phyloP scores from a whole-genome alignment of 306 rosid species.

The Citrullus amarus region DNA sequence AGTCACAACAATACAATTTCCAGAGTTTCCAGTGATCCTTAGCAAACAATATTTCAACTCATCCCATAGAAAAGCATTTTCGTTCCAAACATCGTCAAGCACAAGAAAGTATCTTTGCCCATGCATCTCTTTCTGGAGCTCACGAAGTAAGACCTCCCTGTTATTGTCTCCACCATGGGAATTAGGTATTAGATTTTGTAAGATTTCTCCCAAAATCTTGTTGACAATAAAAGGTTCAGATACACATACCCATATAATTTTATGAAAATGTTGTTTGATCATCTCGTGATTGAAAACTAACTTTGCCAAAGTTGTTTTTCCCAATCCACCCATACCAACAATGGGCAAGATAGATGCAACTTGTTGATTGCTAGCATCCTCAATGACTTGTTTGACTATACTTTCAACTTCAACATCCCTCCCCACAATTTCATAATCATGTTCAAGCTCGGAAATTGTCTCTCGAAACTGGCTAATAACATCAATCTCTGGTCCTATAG shows the following conservation, averaged over 20 bases:
- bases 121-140: background rate
- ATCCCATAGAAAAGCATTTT: background rate
- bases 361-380: background rate
- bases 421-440: too few relatives aligned
- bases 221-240: background rate
- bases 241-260: slow-evolving; percentile 12
- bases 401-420: too few relatives aligned
- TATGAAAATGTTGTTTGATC: background rate
- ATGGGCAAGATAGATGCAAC: background rate
- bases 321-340: slow-evolving; percentile 13
- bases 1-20: background rate
- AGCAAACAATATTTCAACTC: background rate
- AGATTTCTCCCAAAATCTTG: background rate
- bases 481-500: background rate
- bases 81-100: slow-evolving; percentile 20
- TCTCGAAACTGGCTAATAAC: background rate
- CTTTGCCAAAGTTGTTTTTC: slow-evolving; percentile 11
- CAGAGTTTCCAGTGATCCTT: background rate
- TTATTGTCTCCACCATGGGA: too few relatives aligned
- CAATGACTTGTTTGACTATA: too few relatives aligned
- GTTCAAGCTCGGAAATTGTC: background rate
- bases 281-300: background rate
- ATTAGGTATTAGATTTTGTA: background rate
- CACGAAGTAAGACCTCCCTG: background rate
- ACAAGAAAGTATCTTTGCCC: slow-evolving; percentile 4